Conservation (phyloP, 495 filamentous ascomycete genomes). For the Neurospora tetraspora region DNA sequence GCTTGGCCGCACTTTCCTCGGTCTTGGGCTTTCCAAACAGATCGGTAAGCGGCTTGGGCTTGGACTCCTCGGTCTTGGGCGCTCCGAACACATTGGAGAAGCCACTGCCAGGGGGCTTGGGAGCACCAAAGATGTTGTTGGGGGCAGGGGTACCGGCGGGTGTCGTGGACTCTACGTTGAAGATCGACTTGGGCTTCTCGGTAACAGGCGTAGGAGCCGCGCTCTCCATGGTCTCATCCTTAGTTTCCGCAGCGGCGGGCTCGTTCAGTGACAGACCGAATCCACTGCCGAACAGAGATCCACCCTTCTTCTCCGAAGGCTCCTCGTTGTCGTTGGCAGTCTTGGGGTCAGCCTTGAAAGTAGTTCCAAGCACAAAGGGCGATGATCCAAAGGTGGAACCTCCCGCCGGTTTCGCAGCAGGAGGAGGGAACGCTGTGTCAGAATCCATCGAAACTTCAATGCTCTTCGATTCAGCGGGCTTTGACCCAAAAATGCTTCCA, state of each 20-base stretch:
- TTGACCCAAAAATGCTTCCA: slow-evolving; percentile 41
- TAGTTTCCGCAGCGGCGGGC: slow-evolving; percentile 33
- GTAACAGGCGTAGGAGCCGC: slow-evolving; percentile 23
- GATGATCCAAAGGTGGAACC: slow-evolving; percentile 46
- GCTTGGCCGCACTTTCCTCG: slow-evolving; percentile 9
- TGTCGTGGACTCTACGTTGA: slow-evolving; percentile 41
- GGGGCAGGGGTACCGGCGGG: slow-evolving; percentile 44
- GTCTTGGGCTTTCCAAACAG: slow-evolving; percentile 13
- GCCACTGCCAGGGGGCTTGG: slow-evolving; percentile 5
- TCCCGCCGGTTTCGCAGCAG: slow-evolving; percentile 16
- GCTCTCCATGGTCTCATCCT: slow-evolving; percentile 52
- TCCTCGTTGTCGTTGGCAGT: slow-evolving; percentile 50
- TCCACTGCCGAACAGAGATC: slow-evolving; percentile 44
- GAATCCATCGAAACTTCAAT: slow-evolving; percentile 33
- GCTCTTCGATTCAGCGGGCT: slow-evolving; percentile 20
- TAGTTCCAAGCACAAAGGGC: slow-evolving; percentile 65
- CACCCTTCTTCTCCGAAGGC: slow-evolving; percentile 32
- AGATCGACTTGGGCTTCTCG: slow-evolving; percentile 24
- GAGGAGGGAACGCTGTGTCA: slow-evolving; percentile 29
- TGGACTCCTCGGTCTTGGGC: slow-evolving; percentile 3
- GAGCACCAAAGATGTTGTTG: slow-evolving; percentile 20
- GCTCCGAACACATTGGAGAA: neutral
- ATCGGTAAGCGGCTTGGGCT: slow-evolving; percentile 4
- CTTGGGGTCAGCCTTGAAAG: slow-evolving; percentile 65
- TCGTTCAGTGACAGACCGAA: slow-evolving; percentile 45